Conservation (phyloP, 345 rosid species). For the Syzygium oleosum region DNA sequence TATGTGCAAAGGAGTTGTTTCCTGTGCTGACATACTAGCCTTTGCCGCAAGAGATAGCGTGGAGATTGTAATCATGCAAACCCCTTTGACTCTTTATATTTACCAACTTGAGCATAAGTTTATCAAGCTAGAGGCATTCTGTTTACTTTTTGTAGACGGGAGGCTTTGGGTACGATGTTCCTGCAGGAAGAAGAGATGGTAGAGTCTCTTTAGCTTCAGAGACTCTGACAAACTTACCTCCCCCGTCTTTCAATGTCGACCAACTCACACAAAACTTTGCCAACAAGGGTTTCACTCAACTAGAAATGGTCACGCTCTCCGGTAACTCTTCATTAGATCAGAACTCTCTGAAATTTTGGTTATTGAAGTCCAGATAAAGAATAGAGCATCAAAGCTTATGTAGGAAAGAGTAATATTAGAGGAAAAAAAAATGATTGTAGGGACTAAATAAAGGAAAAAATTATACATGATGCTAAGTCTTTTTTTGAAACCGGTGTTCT, state of each 20-base stretch:
- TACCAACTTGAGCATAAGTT: background rate
- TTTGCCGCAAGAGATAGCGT: conserved; percentile 46
- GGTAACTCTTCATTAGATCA: conserved; percentile 10
- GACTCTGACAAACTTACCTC: conserved; percentile 28
- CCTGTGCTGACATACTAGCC: conserved; percentile 52
- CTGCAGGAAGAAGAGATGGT: conserved; percentile 60
- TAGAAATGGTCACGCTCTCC: conserved; percentile 48
- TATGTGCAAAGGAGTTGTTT: conserved; percentile 34
- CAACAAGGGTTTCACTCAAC: conserved; percentile 24
- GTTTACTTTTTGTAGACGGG: conserved; percentile 16
- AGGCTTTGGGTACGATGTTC: conserved; percentile 41
- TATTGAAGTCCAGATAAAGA: background rate
- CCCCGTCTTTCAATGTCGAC: conserved; percentile 26
- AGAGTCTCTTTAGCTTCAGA: conserved; percentile 34
- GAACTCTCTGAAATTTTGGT: background rate
- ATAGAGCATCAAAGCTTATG: background rate
- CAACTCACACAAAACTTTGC: conserved; percentile 18
- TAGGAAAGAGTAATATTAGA: background rate
- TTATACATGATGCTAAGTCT: background rate
- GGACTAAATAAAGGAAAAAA: background rate
- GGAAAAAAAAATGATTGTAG: background rate
- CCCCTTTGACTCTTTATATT: background rate
- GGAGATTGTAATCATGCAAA: conserved; percentile 20
- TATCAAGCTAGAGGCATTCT: background rate
- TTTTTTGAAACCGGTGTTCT: fast-evolving